Evolutionary conservation across 768 basidiomycete species (phyloP), one percentile per base, ranked within the genome.

Genomic region (Leucocoprinus birnbaumii): DNA sequence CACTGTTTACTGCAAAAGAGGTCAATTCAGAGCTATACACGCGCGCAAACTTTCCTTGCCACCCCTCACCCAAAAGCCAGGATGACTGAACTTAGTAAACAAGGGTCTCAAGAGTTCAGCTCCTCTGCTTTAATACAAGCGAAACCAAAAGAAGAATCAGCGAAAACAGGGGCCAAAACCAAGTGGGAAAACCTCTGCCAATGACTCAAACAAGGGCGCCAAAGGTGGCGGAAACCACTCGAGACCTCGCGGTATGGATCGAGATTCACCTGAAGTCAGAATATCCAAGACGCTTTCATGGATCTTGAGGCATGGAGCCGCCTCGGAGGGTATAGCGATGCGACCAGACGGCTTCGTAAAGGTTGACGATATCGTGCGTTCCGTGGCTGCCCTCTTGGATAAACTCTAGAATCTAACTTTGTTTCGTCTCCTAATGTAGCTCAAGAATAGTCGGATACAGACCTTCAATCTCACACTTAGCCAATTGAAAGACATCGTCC

Each of bases 221-320:
- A n/a, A 25, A 46, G 11, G 16, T 31, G 46, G 40, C 24, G 50
- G 50, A 31, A 43, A 51, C 10, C 19, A 26, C 27, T 9, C 16
- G 25, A 89, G 83, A 64, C 72, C 80, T 35, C 78, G 84, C 47
- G 89, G 89, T 14, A 69, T 76, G 18, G 78, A 80, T 0, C 75
- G 68, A 46, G 91, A 95, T 61, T 73, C 82, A 3, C 83, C 82
- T 0, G 84, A 88, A 47, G 80, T 89, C 5, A 79, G 84, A 10
- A 62, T 90, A 13, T 93, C 91, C 13, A 98, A 97, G 69, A 90
- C 91, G 0, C 71, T 98, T 8, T 88, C 94, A 0, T 98, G 89
- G 80, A 73, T 98, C 22, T 80, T 98, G n/a, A 48, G 54, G 18
- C 96, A 98, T 67, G 92, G 89, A 0, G 93, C 94, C 18, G 75